These are phyloP conservation scores for Pyrenula massariospora DNA, from an alignment of 495 filamentous ascomycete species.

Conservation along the genomic window DNA sequence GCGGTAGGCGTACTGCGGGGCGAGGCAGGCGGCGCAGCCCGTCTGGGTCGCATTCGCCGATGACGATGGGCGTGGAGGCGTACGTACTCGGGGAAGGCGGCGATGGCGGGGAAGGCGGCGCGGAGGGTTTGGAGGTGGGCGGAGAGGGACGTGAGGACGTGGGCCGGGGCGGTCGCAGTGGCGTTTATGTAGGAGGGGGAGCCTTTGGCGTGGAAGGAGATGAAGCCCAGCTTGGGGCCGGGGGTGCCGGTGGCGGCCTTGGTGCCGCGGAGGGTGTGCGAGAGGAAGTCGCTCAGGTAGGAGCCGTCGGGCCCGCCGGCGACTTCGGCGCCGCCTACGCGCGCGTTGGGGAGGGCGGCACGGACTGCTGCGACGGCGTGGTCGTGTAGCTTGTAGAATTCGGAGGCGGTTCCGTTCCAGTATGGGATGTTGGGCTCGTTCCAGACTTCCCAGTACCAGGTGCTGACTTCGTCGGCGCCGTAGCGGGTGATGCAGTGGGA, in stretches of 20 bases:
- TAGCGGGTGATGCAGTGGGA: not conserved
- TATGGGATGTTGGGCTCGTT: not conserved
- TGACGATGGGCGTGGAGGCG: not conserved
- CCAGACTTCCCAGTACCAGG: not conserved
- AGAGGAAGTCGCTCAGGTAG: not conserved
- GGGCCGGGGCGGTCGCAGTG: not conserved
- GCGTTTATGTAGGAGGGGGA: not conserved
- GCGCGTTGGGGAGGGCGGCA: not conserved
- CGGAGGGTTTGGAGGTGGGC: not conserved
- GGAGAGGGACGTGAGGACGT: not conserved
- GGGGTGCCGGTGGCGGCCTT: not conserved
- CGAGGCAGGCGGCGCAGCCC: not conserved
- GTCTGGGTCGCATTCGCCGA: not conserved
- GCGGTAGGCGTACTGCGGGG: not conserved
- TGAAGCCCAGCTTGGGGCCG: not conserved
- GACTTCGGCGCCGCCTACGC: not conserved
- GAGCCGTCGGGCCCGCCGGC: not conserved
- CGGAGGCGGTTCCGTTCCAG: not conserved
- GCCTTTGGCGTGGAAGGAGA: not conserved
- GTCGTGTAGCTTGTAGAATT: not conserved
- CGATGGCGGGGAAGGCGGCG: not conserved
- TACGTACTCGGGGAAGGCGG: not conserved
- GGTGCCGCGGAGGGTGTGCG: not conserved
- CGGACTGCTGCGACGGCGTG: not conserved
- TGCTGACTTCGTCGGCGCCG: not conserved